phyloP scores from a whole-genome alignment of 1,139 yeast species.

The Geotrichum siamense region DNA sequence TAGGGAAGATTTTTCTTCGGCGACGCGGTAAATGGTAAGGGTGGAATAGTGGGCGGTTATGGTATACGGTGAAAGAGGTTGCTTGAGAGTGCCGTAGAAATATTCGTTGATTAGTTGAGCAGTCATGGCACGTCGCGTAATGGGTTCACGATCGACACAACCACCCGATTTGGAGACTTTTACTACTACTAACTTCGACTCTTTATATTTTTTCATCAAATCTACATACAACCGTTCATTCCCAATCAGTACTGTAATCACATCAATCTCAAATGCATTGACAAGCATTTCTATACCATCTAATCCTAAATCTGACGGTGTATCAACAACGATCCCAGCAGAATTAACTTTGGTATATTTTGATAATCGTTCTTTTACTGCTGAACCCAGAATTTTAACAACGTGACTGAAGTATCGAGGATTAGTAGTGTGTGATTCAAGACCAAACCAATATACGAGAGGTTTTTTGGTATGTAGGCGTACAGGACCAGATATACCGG shows the following conservation, averaged over 20 bases:
- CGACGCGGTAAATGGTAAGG: slow-evolving; percentile 46
- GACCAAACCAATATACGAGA: slow-evolving; percentile 70
- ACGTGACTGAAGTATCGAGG: slow-evolving; percentile 52
- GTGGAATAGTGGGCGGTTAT: slow-evolving; percentile 48
- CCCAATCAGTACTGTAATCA: slow-evolving; percentile 36
- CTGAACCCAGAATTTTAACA: slow-evolving; percentile 51
- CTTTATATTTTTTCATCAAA: slow-evolving; percentile 44
- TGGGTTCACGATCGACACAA: slow-evolving; percentile 64
- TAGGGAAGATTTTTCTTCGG: slow-evolving; percentile 27
- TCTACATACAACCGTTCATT: slow-evolving; percentile 54
- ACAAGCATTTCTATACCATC: slow-evolving; percentile 52
- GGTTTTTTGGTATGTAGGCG: slow-evolving; percentile 83
- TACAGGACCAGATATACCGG: slow-evolving; percentile 83
- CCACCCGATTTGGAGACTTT: slow-evolving; percentile 71
- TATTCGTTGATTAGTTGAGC: slow-evolving; percentile 76
- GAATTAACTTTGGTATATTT: slow-evolving; percentile 46
- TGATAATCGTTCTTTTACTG: slow-evolving; percentile 49
- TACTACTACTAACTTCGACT: slow-evolving; percentile 36
- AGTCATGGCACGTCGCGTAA: slow-evolving; percentile 61
- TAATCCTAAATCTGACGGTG: slow-evolving; percentile 45
- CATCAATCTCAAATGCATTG: slow-evolving; percentile 47
- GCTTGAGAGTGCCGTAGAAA: slow-evolving; percentile 69
- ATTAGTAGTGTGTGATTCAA: slow-evolving; percentile 54
- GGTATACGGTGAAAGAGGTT: slow-evolving; percentile 71
- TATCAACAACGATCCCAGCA: slow-evolving; percentile 72